Conservation (phyloP, 179 eudicot genomes). For the Camellia oleifera region DNA sequence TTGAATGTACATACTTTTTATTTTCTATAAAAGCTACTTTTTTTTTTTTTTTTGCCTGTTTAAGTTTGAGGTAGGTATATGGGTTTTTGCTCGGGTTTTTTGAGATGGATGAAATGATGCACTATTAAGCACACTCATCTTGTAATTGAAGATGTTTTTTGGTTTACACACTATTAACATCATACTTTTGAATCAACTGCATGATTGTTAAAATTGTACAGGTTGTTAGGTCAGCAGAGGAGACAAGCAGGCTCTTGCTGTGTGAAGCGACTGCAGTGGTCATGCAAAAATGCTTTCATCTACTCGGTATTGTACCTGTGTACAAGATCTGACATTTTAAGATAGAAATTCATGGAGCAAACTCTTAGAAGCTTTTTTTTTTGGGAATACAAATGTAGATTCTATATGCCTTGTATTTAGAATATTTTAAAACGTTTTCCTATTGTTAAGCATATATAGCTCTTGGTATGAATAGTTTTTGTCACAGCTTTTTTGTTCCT, state of each 20-base stretch:
- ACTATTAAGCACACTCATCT: no score
- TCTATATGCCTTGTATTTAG: neutral
- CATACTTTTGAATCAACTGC: no score
- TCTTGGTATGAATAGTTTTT: no score
- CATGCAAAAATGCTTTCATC: conserved; percentile 78
- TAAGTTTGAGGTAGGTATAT: no score
- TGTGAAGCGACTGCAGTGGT: conserved; percentile 95
- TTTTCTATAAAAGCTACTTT: no score
- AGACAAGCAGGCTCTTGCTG: conserved; percentile 69
- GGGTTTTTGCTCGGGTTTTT: no score
- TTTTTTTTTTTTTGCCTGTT: no score
- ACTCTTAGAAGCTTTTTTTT: neutral
- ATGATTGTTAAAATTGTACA: conserved; percentile 15
- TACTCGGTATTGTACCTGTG: conserved; percentile 79
- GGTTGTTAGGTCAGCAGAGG: conserved; percentile 80
- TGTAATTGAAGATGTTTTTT: neutral
- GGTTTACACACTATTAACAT: neutral
- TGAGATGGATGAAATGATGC: conserved; percentile 3
- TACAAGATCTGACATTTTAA: conserved; percentile 54
- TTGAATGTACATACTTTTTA: no score
- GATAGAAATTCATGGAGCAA: neutral
- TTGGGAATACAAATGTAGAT: neutral
- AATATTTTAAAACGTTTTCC: no score
- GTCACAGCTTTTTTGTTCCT: no score
- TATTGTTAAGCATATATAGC: no score